Evolutionary conservation across 1,139 yeast species (phyloP).

Genomic region (Yamadazyma jaroonii): DNA sequence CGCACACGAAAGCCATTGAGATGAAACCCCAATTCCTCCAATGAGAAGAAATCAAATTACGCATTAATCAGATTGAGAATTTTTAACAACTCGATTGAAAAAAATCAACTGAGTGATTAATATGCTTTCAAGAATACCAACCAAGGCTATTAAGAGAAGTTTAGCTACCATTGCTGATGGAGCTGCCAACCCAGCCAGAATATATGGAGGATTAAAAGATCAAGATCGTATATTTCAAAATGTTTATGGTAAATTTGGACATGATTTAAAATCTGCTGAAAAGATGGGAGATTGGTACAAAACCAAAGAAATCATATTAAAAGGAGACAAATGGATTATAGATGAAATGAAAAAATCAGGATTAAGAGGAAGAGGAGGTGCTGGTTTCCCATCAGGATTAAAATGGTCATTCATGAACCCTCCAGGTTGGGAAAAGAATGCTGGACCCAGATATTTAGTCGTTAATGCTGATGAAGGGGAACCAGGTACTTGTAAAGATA

Average conservation of each 20-base stretch:
- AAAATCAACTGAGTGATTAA: slow-evolving; percentile 10
- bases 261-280: slow-evolving; percentile 69
- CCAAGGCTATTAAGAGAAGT: slow-evolving; percentile 1
- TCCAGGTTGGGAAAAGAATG: slow-evolving; percentile 88
- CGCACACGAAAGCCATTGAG: neutral
- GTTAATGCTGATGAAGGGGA: slow-evolving; percentile 94
- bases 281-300: slow-evolving; percentile 89
- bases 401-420: slow-evolving; percentile 95
- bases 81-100: neutral
- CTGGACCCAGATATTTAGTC: slow-evolving; percentile 81
- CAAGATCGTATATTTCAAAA: slow-evolving; percentile 86
- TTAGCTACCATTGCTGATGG: slow-evolving; percentile 47
- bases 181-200: slow-evolving; percentile 53
- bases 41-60: slow-evolving; percentile 25
- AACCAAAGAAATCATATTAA: slow-evolving; percentile 76
- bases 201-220: slow-evolving; percentile 75
- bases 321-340: slow-evolving; percentile 87
- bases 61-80: slow-evolving; percentile 7
- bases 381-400: slow-evolving; percentile 87
- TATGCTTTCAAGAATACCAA: neutral
- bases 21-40: slow-evolving; percentile 14
- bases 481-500: slow-evolving; percentile 90
- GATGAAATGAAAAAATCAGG: slow-evolving; percentile 84
- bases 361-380: slow-evolving; percentile 89
- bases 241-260: slow-evolving; percentile 70